Percentiles rank a stretch among this genome's conserved stretches.
phyloP scores from a whole-genome alignment of 331 rosid species.

The Erythrophleum ivorense region DNA sequence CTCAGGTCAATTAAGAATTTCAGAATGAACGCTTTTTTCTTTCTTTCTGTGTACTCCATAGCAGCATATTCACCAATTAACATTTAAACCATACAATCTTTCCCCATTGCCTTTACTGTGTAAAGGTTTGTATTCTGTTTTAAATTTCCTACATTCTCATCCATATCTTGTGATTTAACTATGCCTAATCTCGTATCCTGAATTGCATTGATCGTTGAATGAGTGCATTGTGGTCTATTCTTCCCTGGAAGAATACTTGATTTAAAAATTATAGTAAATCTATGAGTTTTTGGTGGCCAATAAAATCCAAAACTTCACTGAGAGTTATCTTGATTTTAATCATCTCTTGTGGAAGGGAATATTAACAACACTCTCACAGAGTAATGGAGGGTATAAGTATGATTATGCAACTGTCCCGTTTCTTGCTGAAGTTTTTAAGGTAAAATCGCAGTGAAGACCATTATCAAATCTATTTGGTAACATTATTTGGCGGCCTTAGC shows the following conservation, averaged over 20 bases:
- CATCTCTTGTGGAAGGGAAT: constrained; percentile 63
- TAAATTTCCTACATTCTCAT: not conserved
- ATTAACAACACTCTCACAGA: constrained; percentile 87
- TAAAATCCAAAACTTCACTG: not conserved
- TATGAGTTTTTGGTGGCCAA: not conserved
- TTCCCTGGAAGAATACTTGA: not conserved
- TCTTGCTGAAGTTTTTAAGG: constrained; percentile 93
- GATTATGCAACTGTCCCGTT: constrained; percentile 97
- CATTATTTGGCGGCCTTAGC: constrained; percentile 3
- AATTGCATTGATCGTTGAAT: not conserved
- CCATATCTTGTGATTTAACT: not conserved
- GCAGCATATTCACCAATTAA: not conserved
- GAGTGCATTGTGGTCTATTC: not conserved
- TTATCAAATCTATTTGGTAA: constrained; percentile 18
- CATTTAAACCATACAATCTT: not conserved
- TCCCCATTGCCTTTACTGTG: constrained; percentile 4
- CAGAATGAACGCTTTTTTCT: not conserved
- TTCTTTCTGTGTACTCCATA: not conserved
- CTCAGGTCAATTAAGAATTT: constrained; percentile 41
- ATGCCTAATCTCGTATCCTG: not conserved
- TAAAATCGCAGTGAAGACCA: not conserved
- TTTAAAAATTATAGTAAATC: not conserved
- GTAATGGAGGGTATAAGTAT: constrained; percentile 68
- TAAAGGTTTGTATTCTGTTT: not conserved
- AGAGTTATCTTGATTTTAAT: not conserved